phyloP scores from a whole-genome alignment of 345 rosid species.

The Litchi chinensis region DNA sequence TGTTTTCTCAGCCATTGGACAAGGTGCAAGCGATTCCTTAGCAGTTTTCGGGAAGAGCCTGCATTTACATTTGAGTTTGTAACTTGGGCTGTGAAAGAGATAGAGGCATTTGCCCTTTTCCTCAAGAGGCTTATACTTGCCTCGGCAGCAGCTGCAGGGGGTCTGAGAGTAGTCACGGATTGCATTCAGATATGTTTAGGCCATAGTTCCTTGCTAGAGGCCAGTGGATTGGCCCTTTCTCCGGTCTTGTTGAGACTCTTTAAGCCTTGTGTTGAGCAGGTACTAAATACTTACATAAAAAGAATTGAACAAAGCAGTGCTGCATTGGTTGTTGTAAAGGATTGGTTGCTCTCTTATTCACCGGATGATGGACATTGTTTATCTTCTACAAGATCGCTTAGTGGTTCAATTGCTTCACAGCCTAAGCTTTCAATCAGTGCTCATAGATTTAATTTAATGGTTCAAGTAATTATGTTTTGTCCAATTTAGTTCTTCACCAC shows the following conservation, averaged over 20 bases:
- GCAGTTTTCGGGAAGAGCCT: conserved; percentile 83
- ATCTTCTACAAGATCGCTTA: conserved; percentile 44
- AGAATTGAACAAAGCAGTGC: conserved; percentile 79
- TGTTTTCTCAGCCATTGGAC: conserved; percentile 81
- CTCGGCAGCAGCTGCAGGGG: conserved; percentile 76
- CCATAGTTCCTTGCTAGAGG: conserved; percentile 75
- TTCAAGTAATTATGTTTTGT: conserved; percentile 57
- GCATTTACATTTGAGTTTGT: conserved; percentile 88
- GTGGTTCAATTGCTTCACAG: conserved; percentile 39
- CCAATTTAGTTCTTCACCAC: not conserved
- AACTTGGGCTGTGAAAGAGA: conserved; percentile 91
- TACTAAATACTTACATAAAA: conserved; percentile 63
- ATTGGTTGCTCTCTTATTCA: conserved; percentile 68
- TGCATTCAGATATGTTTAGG: conserved; percentile 72
- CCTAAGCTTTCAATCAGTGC: conserved; percentile 83
- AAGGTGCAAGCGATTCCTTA: conserved; percentile 76
- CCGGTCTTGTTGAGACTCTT: conserved; percentile 72
- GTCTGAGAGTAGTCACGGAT: conserved; percentile 69
- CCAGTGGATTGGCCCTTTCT: conserved; percentile 85
- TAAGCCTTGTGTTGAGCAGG: conserved; percentile 66
- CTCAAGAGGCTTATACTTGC: conserved; percentile 72
- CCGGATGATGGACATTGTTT: conserved; percentile 55
- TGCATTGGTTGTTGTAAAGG: conserved; percentile 80
- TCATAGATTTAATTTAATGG: conserved; percentile 73
- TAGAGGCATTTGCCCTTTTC: conserved; percentile 58